phyloP scores from a whole-genome alignment of 768 basidiomycete genomes.

The Crepidotus variabilis region DNA sequence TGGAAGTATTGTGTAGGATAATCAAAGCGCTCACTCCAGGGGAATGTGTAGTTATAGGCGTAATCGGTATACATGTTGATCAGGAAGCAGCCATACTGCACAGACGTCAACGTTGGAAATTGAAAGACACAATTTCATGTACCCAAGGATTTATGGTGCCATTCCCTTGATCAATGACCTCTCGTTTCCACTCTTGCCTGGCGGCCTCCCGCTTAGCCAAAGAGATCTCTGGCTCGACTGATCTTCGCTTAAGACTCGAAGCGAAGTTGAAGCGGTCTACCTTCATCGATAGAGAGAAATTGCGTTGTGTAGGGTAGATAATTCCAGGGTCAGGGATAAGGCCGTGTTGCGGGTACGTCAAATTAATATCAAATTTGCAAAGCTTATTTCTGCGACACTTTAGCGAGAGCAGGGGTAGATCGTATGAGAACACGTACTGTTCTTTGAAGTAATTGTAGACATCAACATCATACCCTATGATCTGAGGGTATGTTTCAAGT shows the following conservation, averaged over 20 bases:
- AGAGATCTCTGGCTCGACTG: conserved; percentile 9
- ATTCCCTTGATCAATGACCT: conserved; percentile 43
- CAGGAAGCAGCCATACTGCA: conserved; percentile 60
- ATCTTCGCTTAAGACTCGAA: conserved; percentile 14
- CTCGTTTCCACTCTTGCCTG: conserved; percentile 39
- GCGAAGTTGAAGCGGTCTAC: conserved; percentile 20
- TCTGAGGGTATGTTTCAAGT: conserved; percentile 70
- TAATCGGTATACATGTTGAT: conserved; percentile 68
- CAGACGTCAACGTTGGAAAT: not conserved
- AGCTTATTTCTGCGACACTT: conserved; percentile 40
- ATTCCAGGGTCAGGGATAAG: conserved; percentile 41
- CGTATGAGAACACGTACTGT: conserved; percentile 42
- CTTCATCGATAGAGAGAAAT: conserved; percentile 26
- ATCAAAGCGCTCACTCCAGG: conserved; percentile 41
- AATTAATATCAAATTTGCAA: conserved; percentile 63
- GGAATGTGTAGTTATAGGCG: conserved; percentile 67
- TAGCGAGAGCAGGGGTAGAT: not conserved
- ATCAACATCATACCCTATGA: conserved; percentile 67
- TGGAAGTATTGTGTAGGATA: not conserved
- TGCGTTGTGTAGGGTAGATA: conserved; percentile 28
- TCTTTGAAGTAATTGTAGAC: conserved; percentile 66
- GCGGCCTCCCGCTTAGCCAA: conserved; percentile 19
- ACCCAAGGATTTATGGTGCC: conserved; percentile 57
- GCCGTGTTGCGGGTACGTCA: conserved; percentile 64
- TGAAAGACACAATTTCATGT: conserved; percentile 7